Base-by-base conservation (phyloP, 805 yeast species). In the Spathaspora passalidarum region DNA sequence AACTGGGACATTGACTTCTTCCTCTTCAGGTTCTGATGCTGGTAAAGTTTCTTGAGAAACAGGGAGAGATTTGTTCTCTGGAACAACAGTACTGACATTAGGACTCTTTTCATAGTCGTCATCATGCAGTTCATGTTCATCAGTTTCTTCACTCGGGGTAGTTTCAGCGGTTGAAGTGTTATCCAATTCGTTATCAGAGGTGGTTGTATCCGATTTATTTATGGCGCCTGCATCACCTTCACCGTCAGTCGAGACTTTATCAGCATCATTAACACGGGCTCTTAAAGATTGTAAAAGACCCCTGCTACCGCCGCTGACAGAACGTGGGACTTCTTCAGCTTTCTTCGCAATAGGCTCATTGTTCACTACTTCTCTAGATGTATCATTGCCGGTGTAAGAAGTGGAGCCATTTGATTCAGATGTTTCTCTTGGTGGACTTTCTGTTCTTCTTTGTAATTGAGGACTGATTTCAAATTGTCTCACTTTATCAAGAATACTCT, bases 241-340 rank as follows among this genome's bases (percentile, higher is more conserved):
- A 19, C 37, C 32, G 20, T 14, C 23, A 25, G 16, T 40, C 13
- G 20, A 37, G 2, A 10, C 32, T 20, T 22, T 22, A 7, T 43
- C 14, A 13, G 39, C 43, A 42, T 45, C 46, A 20, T 60, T 51
- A 23, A 66, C 57, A 42, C 65, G 56, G 38, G 66, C 68, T 21
- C 65, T 60, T 40, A 68, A 56, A 43, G 66, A 59, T 46, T 65
- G 70, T 50, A 67, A 67, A n/a, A 68, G 50, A 17, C 70, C 66
- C 43, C 55, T 65, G 17, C 56, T 58, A 22, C 55, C 63, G 21
- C 56, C 57, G 20, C 53, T 51, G n/a, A n/a, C n/a, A n/a, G n/a
- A n/a, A n/a, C n/a, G n/a, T n/a, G n/a, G n/a, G 14, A 29, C 16
- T 29, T 29, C 8, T 3, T 29, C 34, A n/a, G n/a, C n/a, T n/a